phyloP scores from a whole-genome alignment of 108 stramenopile species.

The Cyclotella cryptica region DNA sequence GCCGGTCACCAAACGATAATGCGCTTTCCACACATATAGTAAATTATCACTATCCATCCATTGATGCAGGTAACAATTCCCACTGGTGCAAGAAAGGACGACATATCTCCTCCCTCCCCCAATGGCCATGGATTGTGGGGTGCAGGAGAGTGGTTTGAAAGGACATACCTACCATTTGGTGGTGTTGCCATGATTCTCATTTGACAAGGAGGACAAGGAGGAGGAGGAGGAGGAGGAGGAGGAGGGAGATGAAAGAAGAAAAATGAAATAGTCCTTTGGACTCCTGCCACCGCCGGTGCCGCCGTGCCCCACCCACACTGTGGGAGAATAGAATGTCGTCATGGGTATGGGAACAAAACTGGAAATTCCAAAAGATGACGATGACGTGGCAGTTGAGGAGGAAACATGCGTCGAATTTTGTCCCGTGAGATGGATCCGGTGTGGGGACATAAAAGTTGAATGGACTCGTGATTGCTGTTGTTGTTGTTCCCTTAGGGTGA shows the following conservation, averaged over 20 bases:
- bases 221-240: background rate
- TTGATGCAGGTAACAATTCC: conserved; percentile 70
- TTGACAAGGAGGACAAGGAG: no score
- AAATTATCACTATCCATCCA: conserved; percentile 65
- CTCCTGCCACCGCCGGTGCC: no score
- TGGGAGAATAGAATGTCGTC: background rate
- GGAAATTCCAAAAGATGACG: conserved; percentile 11
- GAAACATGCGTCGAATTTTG: conserved; percentile 24
- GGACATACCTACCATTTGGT: conserved; percentile 72
- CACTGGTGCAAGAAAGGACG: conserved; percentile 67
- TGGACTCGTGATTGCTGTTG: conserved; percentile 34
- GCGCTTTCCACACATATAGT: conserved; percentile 70
- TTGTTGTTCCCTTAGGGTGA: conserved; percentile 13
- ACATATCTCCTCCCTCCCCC: conserved; percentile 74
- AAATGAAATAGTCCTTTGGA: no score
- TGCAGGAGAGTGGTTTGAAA: conserved; percentile 67
- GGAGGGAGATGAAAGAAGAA: background rate
- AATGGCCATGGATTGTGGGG: conserved; percentile 45
- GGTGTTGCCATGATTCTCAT: no score
- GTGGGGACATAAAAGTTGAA: conserved; percentile 49
- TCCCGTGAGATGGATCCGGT: conserved; percentile 44
- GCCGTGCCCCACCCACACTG: no score
- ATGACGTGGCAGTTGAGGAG: background rate
- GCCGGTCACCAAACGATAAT: conserved; percentile 70
- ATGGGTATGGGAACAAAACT: background rate